Base-by-base conservation (phyloP, 2,329 filamentous ascomycete species). In the Colletotrichum musae region DNA sequence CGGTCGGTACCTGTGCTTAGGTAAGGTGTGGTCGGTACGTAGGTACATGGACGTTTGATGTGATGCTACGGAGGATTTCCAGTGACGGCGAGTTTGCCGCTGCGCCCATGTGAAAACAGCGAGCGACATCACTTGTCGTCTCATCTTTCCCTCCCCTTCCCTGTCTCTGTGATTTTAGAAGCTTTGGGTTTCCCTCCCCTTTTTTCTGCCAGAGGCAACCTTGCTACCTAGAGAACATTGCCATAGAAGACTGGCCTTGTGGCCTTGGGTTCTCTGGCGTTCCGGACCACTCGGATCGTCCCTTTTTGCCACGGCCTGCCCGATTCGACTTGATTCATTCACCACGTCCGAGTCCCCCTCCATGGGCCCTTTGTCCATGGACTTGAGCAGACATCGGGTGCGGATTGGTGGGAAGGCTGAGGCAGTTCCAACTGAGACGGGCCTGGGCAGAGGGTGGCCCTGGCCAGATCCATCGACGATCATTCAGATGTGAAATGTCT, bases 271-370 rank as follows among this genome's bases (percentile, higher is more conserved):
- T 60, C 58, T 52, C 24, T 59, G 58, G 39, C 51, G 60, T 61
- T 71, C 68, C 60, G 71, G 64, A 45, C 70, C 73, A 72, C 60
- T 70, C 70, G 73, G 67, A 65, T 73, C 70, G 60, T 64, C 52
- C 51, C 57, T 52, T 58, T 60, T 58, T 68, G 73, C 71, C 71
- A 73, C 73, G 73, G 73, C 64, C 67, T 67, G 65, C 58, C 73
- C 72, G 73, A 72, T 54, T 70, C 43, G 58, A 18, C 68, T 50
- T 58, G 68, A 59, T 52, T 69, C 66, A 66, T 51, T 69, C 56
- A 66, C 48, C 48, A 24, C 56, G 62, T 51, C 62, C 62, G 62
- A 69, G 56, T 57, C 43, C 50, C 43, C 26, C 56, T 66, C 32
- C 32, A 10, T 10, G 32, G 62, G 50, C 32, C 24, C 62, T 69